phyloP scores from a whole-genome alignment of 148 eudicot species.

The Vaccinium macrocarpon region DNA sequence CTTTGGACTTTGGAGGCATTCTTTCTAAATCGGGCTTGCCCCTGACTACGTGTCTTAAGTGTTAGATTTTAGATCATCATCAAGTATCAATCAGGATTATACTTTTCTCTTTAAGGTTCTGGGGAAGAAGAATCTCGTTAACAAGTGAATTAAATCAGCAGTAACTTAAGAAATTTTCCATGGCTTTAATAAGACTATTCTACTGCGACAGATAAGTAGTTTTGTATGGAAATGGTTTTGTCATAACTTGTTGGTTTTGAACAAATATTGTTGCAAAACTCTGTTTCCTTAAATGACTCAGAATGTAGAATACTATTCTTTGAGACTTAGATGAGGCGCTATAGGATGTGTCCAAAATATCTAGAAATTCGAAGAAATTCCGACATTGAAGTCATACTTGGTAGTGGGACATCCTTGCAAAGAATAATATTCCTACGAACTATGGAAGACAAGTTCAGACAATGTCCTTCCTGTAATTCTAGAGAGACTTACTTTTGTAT shows the following conservation, averaged over 20 bases:
- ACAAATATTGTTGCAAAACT: background rate
- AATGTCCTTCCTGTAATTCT: no score
- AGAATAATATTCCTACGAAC: background rate
- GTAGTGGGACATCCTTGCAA: background rate
- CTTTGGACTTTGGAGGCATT: background rate
- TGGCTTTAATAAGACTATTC: no score
- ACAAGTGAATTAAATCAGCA: no score
- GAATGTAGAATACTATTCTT: background rate
- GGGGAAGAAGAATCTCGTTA: no score
- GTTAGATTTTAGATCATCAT: no score
- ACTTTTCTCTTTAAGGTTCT: no score
- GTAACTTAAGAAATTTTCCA: no score
- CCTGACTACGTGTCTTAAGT: no score
- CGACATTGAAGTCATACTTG: background rate
- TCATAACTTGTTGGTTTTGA: background rate
- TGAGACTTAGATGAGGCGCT: background rate
- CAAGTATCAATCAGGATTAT: no score
- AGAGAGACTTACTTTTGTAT: background rate
- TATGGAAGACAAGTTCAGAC: background rate
- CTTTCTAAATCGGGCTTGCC: no score
- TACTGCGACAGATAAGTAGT: background rate
- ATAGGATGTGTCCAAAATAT: background rate
- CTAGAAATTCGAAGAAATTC: background rate
- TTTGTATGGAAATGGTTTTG: background rate
- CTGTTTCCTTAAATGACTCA: background rate